Conservation (phyloP, 2,329 filamentous ascomycete species). For the Fusarium sublunatum region DNA sequence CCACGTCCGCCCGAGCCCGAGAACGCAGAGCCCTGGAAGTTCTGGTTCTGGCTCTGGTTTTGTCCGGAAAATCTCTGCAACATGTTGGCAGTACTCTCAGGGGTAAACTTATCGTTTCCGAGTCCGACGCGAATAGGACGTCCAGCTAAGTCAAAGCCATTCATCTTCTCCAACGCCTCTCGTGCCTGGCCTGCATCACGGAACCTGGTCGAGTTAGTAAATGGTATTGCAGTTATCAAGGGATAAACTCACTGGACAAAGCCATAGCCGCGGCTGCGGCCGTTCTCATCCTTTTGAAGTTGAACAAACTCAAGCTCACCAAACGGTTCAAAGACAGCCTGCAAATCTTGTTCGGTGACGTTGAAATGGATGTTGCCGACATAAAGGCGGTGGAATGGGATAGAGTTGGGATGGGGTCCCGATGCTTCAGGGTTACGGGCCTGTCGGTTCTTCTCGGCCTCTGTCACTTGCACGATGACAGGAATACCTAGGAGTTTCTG, state of each 20-base stretch:
- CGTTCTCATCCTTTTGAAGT: constrained; percentile 93
- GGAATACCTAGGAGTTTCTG: constrained; percentile 98
- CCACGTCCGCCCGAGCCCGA: constrained; percentile 90
- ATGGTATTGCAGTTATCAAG: not conserved
- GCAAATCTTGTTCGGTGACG: constrained; percentile 94
- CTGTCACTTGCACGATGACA: constrained; percentile 97
- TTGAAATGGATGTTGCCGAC: constrained; percentile 99
- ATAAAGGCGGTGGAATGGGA: constrained; percentile 97
- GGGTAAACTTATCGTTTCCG: constrained; percentile 99
- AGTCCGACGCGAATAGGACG: constrained; percentile 98
- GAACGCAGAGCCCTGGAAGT: constrained; percentile 90
- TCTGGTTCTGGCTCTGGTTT: constrained; percentile 69
- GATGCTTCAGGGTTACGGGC: constrained; percentile 82
- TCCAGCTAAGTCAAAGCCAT: constrained; percentile 97
- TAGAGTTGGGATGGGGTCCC: constrained; percentile 78
- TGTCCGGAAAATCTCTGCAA: constrained; percentile 91
- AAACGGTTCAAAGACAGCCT: constrained; percentile 97
- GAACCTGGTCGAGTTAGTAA: constrained; percentile 71
- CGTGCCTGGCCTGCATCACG: constrained; percentile 90
- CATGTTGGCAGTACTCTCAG: constrained; percentile 93
- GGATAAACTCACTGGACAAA: constrained; percentile 88
- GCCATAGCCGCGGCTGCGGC: constrained; percentile 92
- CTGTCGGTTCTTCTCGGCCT: constrained; percentile 99
- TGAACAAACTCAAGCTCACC: constrained; percentile 98
- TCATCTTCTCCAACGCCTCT: constrained; percentile 98